Conservation (phyloP, 352 stramenopile species). For the Globisporangium heterothallicum region DNA sequence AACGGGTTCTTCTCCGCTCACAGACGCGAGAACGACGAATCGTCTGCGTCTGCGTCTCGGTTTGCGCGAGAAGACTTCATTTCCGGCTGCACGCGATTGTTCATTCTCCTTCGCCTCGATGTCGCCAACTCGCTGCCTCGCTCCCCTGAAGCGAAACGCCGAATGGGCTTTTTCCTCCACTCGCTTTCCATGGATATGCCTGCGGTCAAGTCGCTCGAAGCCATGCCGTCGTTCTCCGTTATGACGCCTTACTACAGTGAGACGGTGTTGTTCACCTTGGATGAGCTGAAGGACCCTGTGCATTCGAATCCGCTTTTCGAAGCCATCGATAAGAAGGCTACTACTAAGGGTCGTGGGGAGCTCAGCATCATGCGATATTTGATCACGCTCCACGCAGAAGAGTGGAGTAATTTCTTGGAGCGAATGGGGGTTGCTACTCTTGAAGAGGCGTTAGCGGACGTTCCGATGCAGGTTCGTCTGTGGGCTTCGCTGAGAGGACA, state of each 20-base stretch:
- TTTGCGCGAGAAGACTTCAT: conserved; percentile 65
- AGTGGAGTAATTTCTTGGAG: conserved; percentile 87
- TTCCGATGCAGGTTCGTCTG: conserved; percentile 69
- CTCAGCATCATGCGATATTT: conserved; percentile 87
- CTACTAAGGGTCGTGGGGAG: conserved; percentile 65
- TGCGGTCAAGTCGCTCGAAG: conserved; percentile 59
- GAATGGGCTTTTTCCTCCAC: conserved; percentile 86
- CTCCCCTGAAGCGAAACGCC: conserved; percentile 76
- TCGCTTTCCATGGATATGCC: conserved; percentile 84
- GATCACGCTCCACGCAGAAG: conserved; percentile 83
- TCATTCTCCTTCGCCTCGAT: conserved; percentile 74
- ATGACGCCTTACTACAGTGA: conserved; percentile 88
- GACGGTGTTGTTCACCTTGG: conserved; percentile 79
- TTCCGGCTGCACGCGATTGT: conserved; percentile 69
- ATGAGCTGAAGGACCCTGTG: conserved; percentile 83
- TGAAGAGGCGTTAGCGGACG: conserved; percentile 62
- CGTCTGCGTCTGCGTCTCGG: conserved; percentile 25
- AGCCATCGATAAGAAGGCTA: conserved; percentile 66
- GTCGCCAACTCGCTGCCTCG: conserved; percentile 66
- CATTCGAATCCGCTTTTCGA: conserved; percentile 78
- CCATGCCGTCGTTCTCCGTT: conserved; percentile 85
- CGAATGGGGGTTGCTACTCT: conserved; percentile 61
- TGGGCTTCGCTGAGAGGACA: conserved; percentile 84
- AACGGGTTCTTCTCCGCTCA: conserved; percentile 46
- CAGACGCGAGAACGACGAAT: conserved; percentile 20